Base-by-base conservation (phyloP, 164 flowering plant genomes). In the Kingdonia uniflora region DNA sequence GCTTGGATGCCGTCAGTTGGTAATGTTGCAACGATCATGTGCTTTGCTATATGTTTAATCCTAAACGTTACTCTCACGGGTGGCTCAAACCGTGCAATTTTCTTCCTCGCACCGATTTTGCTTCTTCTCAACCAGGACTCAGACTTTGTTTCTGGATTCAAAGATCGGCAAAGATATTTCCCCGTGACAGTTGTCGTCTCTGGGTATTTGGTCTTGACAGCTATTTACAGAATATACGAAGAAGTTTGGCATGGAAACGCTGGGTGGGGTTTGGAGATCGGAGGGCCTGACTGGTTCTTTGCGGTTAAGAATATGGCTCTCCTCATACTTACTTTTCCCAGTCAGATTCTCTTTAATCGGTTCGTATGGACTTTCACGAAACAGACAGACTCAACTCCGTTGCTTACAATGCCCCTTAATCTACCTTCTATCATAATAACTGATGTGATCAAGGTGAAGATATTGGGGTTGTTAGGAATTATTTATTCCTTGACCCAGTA, bases 1-100 rank as follows among this genome's bases (percentile, higher is more conserved):
- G 97, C 89, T 16, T 94, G 99, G 99, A 94, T 94, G 99, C 99
- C 99, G 2, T 85, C 91, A 16, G 91, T 94, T 42, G 99, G 99
- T 19, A 94, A 94, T 58, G 97, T 86, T 43, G 90, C 99, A 14
- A 89, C 99, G 0, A 66, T 86, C 11, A 74, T 84, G 84, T 89
- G 97, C 71, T 94, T 94, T 57, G 82, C 87, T 6, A 84, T 89
- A 60, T 94, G 99, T 69, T 60, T 89, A 33, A 77, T 89, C 62
- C 66, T 94, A 71, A 94, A 84, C 59, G 58, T 79, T 51, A 74
- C 75, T 59, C 75, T 94, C 35, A 86, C 97, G 0, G 99, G 96
- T 29, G 97, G 99, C 16, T 94, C 99, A 39, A 85, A 81, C 69
- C 83, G 81, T 19, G 87, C 95, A 20, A 85, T 94, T 61, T 86